Percentiles rank a stretch among this genome's conserved stretches.
Conservation (phyloP, 2,329 filamentous ascomycete species). For the Penicillium digitatum region DNA sequence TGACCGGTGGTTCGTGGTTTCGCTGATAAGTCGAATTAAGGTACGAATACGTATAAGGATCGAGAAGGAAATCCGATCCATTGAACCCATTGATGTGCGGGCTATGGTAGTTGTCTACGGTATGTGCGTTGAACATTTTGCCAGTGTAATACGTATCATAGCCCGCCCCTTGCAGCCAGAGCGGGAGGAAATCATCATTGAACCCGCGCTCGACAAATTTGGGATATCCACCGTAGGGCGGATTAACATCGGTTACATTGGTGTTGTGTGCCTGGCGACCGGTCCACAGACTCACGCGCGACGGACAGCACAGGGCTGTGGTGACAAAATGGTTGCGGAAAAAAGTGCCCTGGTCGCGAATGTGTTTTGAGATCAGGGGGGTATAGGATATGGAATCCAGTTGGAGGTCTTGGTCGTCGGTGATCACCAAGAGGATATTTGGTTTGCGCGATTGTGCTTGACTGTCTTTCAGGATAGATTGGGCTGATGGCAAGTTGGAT, state of each 20-base stretch:
- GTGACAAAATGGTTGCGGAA: conserved; percentile 65
- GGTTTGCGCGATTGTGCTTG: conserved; percentile 26
- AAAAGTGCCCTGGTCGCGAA: conserved; percentile 56
- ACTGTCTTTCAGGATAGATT: conserved; percentile 6
- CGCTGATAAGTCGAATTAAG: conserved; percentile 62
- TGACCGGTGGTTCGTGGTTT: conserved; percentile 55
- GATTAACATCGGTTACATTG: conserved; percentile 59
- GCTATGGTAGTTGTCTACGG: conserved; percentile 47
- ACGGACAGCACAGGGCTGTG: conserved; percentile 64
- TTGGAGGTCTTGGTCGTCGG: conserved; percentile 64
- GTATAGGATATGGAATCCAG: conserved; percentile 61
- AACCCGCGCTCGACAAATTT: conserved; percentile 51
- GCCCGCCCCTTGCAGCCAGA: conserved; percentile 51
- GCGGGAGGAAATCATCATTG: conserved; percentile 50
- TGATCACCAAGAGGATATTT: conserved; percentile 65
- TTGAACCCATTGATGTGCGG: conserved; percentile 39
- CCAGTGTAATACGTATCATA: conserved; percentile 55
- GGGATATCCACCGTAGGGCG: conserved; percentile 52
- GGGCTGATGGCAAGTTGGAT: conserved; percentile 7
- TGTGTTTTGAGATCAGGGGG: conserved; percentile 54
- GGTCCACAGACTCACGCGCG: conserved; percentile 62
- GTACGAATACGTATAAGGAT: conserved; percentile 60
- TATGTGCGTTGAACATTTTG: conserved; percentile 55
- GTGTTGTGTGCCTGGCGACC: conserved; percentile 66
- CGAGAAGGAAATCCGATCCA: conserved; percentile 44